Percentiles rank a stretch among this genome's conserved stretches.
These are phyloP conservation scores for Perkinsus chesapeaki DNA, from an alignment of 169 alveolate species.

Conservation along the genomic window DNA sequence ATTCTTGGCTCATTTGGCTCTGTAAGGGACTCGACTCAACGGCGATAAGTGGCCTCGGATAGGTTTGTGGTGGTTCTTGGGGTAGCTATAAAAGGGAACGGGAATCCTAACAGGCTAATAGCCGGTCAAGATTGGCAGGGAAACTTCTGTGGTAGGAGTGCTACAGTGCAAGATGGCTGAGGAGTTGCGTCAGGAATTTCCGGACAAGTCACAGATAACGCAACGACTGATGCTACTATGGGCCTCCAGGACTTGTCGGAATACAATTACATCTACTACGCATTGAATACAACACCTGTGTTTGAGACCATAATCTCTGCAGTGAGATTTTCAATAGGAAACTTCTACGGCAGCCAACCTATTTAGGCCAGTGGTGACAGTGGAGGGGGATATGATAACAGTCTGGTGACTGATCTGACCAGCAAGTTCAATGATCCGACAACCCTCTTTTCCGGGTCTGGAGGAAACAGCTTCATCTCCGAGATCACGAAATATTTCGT, in stretches of 20 bases:
- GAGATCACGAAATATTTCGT: background rate
- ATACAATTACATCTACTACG: background rate
- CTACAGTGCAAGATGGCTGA: background rate
- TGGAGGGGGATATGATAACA: background rate
- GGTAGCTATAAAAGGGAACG: background rate
- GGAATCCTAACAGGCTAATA: background rate
- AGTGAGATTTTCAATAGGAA: too few species aligned
- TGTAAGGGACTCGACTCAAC: background rate
- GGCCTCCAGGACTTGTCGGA: background rate
- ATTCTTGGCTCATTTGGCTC: constrained; percentile 9
- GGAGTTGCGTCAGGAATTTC: background rate
- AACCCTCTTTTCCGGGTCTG: background rate
- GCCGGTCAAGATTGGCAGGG: constrained; percentile 13
- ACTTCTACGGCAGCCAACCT: background rate
- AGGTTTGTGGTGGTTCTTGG: constrained; percentile 8
- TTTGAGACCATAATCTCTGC: background rate
- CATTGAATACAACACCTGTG: constrained; percentile 4
- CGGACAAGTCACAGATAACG: background rate
- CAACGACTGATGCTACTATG: background rate
- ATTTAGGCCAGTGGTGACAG: background rate
- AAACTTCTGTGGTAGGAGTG: background rate
- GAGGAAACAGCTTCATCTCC: background rate
- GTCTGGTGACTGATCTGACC: background rate
- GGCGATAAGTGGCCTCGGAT: background rate
- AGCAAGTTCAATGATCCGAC: background rate